phyloP scores from a whole-genome alignment of 768 basidiomycete species.

The Leccinum barrowsii region DNA sequence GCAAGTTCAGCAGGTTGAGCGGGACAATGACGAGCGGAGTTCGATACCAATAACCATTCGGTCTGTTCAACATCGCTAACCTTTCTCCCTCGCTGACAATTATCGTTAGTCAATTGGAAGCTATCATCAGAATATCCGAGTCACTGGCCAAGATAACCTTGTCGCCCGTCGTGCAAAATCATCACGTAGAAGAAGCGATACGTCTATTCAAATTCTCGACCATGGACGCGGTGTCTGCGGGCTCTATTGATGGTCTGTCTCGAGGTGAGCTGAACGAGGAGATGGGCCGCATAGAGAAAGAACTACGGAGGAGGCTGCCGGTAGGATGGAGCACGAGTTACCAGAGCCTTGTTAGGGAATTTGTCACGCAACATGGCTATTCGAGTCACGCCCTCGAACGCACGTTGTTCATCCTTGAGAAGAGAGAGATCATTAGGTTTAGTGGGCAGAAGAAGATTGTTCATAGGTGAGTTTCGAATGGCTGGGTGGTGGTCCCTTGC shows the following conservation, averaged over 20 bases:
- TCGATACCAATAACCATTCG: conserved; percentile 98
- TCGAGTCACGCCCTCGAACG: conserved; percentile 88
- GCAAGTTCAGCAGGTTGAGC: conserved; percentile 92
- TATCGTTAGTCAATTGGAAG: conserved; percentile 80
- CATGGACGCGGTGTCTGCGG: conserved; percentile 97
- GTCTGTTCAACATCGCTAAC: conserved; percentile 41
- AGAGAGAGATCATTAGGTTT: conserved; percentile 92
- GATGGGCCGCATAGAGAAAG: conserved; percentile 85
- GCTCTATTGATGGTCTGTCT: conserved; percentile 88
- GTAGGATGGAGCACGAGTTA: conserved; percentile 98
- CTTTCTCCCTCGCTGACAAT: conserved; percentile 1
- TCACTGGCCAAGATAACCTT: conserved; percentile 93
- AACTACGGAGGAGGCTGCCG: conserved; percentile 76
- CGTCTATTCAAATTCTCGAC: conserved; percentile 98
- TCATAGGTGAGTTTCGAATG: conserved; percentile 35
- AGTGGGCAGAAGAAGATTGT: conserved; percentile 53
- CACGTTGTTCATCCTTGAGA: conserved; percentile 89
- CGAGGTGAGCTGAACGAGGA: conserved; percentile 92
- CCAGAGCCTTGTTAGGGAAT: conserved; percentile 87
- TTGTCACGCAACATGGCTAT: conserved; percentile 89
- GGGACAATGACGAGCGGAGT: conserved; percentile 94
- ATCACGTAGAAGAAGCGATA: conserved; percentile 97
- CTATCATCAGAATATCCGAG: conserved; percentile 98
- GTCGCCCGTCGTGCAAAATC: conserved; percentile 77
- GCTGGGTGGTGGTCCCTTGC: not conserved